Conservation (phyloP, 345 rosid species). For the Aquilaria sinensis region DNA sequence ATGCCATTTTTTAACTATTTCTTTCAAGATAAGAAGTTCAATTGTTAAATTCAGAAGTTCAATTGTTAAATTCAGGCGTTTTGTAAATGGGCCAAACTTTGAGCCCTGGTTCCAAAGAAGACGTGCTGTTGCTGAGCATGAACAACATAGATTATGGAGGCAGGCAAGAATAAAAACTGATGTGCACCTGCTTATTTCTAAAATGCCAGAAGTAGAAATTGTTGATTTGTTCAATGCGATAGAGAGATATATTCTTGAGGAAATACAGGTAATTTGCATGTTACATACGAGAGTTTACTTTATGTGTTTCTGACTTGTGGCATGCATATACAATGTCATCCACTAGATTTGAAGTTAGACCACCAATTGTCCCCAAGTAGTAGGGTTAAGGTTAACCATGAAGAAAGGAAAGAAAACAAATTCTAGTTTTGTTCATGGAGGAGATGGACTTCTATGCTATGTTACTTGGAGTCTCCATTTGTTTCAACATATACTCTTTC, state of each 20-base stretch:
- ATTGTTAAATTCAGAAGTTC: constrained; percentile 34
- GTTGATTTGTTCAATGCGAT: constrained; percentile 89
- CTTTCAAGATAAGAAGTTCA: constrained; percentile 13
- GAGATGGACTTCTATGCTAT: too few species aligned
- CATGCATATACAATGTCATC: too few species aligned
- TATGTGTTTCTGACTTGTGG: too few species aligned
- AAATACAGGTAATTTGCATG: constrained; percentile 50
- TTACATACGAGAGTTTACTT: constrained; percentile 1
- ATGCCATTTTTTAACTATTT: constrained; percentile 12
- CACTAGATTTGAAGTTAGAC: too few species aligned
- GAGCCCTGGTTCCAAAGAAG: constrained; percentile 92
- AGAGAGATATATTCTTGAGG: constrained; percentile 66
- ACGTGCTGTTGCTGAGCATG: constrained; percentile 71
- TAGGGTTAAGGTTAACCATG: too few species aligned
- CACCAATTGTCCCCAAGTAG: too few species aligned
- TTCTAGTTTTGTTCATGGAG: too few species aligned
- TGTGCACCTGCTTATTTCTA: constrained; percentile 51
- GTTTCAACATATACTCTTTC: too few species aligned
- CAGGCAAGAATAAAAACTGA: constrained; percentile 77
- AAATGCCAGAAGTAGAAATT: constrained; percentile 82
- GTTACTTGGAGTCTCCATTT: too few species aligned
- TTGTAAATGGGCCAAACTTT: constrained; percentile 86
- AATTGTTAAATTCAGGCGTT: constrained; percentile 55
- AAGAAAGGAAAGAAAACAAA: too few species aligned
- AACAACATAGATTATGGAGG: constrained; percentile 85